phyloP scores from a whole-genome alignment of 257 asterid genomes.

The Lavandula angustifolia region DNA sequence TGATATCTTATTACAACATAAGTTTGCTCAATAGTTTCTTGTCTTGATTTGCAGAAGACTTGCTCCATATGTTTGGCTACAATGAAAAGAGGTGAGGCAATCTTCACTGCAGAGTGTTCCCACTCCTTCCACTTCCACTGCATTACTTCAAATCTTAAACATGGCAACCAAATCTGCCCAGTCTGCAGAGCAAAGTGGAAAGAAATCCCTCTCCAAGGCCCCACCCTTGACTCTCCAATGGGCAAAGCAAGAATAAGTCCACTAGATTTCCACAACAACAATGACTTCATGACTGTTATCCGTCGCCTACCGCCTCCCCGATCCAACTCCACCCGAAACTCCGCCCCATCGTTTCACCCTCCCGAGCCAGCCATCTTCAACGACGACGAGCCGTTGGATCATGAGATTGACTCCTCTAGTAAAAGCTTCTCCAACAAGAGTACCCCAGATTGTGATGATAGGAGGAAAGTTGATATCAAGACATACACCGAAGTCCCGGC shows the following conservation, averaged over 20 bases:
- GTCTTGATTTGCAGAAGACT: slow-evolving; percentile 55
- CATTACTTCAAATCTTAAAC: slow-evolving; percentile 89
- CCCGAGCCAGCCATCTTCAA: slow-evolving; percentile 83
- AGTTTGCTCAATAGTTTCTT: slow-evolving; percentile 24
- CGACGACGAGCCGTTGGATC: slow-evolving; percentile 84
- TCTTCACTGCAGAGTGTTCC: slow-evolving; percentile 94
- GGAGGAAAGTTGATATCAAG: slow-evolving; percentile 51
- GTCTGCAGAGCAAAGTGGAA: slow-evolving; percentile 95
- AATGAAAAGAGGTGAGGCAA: slow-evolving; percentile 86
- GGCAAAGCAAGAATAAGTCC: slow-evolving; percentile 60
- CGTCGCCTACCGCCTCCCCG: slow-evolving; percentile 68
- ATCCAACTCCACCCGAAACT: slow-evolving; percentile 56
- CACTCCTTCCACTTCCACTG: slow-evolving; percentile 97
- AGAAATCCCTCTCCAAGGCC: slow-evolving; percentile 76
- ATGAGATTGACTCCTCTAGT: slow-evolving; percentile 35
- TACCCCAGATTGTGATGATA: slow-evolving; percentile 32
- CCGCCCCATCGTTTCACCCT: slow-evolving; percentile 44
- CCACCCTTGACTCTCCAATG: slow-evolving; percentile 49
- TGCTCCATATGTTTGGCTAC: slow-evolving; percentile 90
- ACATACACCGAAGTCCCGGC: slow-evolving; percentile 78
- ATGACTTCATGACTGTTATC: slow-evolving; percentile 58
- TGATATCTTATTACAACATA: not conserved
- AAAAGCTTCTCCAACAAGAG: slow-evolving; percentile 36
- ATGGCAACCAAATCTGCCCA: slow-evolving; percentile 91
- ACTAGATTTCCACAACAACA: slow-evolving; percentile 57